A percentile compares a stretch with the other conserved stretches of the same genome.
phyloP scores from a whole-genome alignment of 108 stramenopile species.

The Fragilariopsis cylindrus region DNA sequence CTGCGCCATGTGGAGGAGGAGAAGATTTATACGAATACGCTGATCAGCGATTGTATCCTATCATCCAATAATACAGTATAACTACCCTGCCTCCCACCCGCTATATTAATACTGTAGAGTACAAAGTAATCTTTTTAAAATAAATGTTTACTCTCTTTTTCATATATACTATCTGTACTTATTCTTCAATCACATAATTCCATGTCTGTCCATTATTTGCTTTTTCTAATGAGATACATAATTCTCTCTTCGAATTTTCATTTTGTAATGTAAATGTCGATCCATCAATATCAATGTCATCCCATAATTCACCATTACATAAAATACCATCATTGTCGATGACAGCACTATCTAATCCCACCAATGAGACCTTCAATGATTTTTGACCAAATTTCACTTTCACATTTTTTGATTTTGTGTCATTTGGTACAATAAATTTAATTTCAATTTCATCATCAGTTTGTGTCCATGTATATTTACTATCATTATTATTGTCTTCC shows the following conservation, averaged over 20 bases:
- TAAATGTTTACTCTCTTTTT: too few species aligned
- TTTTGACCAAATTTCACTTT: conserved; percentile 59
- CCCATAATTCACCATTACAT: conserved; percentile 1
- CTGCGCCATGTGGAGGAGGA: too few species aligned
- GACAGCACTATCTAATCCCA: conserved; percentile 50
- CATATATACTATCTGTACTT: too few species aligned
- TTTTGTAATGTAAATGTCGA: conserved; percentile 8
- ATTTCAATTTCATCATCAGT: conserved; percentile 79
- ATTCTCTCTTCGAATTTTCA: not conserved
- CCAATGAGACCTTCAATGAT: conserved; percentile 56
- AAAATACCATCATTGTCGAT: not conserved
- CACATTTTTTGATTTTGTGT: conserved; percentile 63
- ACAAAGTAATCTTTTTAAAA: too few species aligned
- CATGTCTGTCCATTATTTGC: not conserved
- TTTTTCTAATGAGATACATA: conserved; percentile 4
- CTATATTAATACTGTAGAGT: too few species aligned
- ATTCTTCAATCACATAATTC: not conserved
- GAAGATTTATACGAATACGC: too few species aligned
- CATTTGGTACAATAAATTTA: conserved; percentile 49
- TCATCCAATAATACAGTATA: too few species aligned
- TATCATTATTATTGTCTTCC: conserved; percentile 7
- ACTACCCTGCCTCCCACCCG: too few species aligned
- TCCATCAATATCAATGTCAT: conserved; percentile 4
- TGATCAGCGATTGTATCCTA: too few species aligned
- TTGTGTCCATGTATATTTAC: conserved; percentile 59